phyloP scores from a whole-genome alignment of 2,329 filamentous ascomycete species.

The Talaromyces albobiverticillius region DNA sequence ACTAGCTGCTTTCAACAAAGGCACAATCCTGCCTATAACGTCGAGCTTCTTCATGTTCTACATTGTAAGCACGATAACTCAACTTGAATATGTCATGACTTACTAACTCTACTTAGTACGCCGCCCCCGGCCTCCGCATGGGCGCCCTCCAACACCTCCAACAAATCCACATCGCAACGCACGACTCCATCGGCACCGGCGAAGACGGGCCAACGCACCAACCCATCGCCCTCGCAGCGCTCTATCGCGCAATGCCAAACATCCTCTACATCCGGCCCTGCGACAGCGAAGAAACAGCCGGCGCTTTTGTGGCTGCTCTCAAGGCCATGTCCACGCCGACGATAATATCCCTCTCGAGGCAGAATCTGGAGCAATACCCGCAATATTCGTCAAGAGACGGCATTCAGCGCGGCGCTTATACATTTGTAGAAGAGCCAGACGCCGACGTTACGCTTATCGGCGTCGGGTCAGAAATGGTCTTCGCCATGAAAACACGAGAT shows the following conservation, averaged over 20 bases:
- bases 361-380: conserved; percentile 39
- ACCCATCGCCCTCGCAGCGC: conserved; percentile 55
- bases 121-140: conserved; percentile 60
- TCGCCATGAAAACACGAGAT: conserved; percentile 44
- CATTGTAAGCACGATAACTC: conserved; percentile 2
- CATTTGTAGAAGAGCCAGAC: conserved; percentile 35
- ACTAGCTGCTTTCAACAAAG: conserved; percentile 56
- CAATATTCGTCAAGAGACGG: conserved; percentile 33
- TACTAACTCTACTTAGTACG: conserved; percentile 34
- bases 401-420: conserved; percentile 42
- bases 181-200: conserved; percentile 59
- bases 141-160: conserved; percentile 56
- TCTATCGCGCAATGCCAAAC: conserved; percentile 64
- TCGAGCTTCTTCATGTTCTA: conserved; percentile 65
- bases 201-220: conserved; percentile 64
- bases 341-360: conserved; percentile 46
- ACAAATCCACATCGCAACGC: conserved; percentile 59
- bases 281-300: conserved; percentile 55
- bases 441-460: conserved; percentile 49
- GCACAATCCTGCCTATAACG: conserved; percentile 57
- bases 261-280: conserved; percentile 59
- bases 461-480: conserved; percentile 50
- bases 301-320: conserved; percentile 43
- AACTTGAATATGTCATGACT: not conserved
- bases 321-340: conserved; percentile 36